Evolutionary conservation across 192 early-diverging fungal genomes (phyloP).

Genomic region (Linnemannia hyalina): DNA sequence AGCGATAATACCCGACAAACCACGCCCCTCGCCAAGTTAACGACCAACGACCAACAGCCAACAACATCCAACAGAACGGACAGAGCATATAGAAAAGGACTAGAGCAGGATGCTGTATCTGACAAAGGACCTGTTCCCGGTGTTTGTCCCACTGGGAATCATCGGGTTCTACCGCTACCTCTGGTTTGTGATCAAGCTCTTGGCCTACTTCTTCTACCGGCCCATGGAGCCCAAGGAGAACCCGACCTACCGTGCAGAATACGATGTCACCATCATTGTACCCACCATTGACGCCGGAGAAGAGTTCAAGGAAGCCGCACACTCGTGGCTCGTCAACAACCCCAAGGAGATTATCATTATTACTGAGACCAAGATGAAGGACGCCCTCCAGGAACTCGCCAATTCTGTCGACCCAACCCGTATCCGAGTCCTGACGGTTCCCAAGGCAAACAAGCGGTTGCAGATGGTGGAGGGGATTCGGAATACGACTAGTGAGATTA

Average conservation of each 20-base stretch:
- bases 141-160: slow-evolving; percentile 79
- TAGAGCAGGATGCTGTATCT: slow-evolving; percentile 71
- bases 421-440: slow-evolving; percentile 70
- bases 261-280: slow-evolving; percentile 80
- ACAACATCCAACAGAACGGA: background rate
- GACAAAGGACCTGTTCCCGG: slow-evolving; percentile 73
- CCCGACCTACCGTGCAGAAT: slow-evolving; percentile 67
- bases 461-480: slow-evolving; percentile 81
- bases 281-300: slow-evolving; percentile 83
- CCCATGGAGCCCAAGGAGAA: slow-evolving; percentile 69
- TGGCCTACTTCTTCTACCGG: slow-evolving; percentile 73
- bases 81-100: background rate
- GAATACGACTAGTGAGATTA: slow-evolving; percentile 70
- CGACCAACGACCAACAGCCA: background rate
- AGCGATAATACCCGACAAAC: background rate
- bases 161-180: slow-evolving; percentile 80
- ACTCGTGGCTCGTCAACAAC: slow-evolving; percentile 71
- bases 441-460: slow-evolving; percentile 72
- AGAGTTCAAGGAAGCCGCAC: slow-evolving; percentile 77
- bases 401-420: slow-evolving; percentile 68
- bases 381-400: slow-evolving; percentile 68
- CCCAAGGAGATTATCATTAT: slow-evolving; percentile 82
- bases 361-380: slow-evolving; percentile 70
- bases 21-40: background rate
- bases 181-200: slow-evolving; percentile 74